Evolutionary conservation across 495 filamentous ascomycete genomes (phyloP).

Genomic region (Neurospora hispaniola): DNA sequence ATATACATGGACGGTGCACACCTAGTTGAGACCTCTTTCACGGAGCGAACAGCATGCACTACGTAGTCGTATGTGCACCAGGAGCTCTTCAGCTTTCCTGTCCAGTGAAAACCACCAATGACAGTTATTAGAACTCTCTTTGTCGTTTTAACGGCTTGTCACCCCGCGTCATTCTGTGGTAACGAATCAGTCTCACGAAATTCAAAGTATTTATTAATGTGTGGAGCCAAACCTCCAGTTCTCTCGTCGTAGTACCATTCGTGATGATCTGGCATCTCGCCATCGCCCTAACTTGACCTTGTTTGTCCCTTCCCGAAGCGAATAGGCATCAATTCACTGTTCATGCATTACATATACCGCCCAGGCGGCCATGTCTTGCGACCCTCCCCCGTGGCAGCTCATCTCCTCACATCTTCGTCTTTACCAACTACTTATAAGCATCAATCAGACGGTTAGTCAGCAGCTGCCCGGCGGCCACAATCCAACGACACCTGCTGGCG

Average conservation of each 20-base stretch:
- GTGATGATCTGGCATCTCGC: constrained; percentile 6
- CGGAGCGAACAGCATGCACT: neutral
- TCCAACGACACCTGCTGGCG: neutral
- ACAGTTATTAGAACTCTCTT: neutral
- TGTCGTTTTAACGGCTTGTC: neutral
- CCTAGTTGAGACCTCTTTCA: neutral
- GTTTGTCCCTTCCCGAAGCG: neutral
- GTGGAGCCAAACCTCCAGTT: neutral
- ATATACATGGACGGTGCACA: neutral
- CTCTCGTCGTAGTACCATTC: neutral
- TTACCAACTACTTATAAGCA: neutral
- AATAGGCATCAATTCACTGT: neutral
- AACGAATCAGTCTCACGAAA: neutral
- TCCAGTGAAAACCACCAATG: neutral
- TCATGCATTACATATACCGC: neutral
- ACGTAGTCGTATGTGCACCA: neutral
- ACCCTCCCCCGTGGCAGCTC: neutral
- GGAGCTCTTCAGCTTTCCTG: neutral
- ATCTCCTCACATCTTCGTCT: neutral
- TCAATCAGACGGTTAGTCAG: neutral
- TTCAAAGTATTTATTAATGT: neutral
- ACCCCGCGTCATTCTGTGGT: neutral
- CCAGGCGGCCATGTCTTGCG: neutral
- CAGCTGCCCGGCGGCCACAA: neutral
- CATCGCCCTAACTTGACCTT: constrained; percentile 2